Conservation (phyloP, 1,284 basidiomycete genomes). For the Erythrobasidium hasegawianum region DNA sequence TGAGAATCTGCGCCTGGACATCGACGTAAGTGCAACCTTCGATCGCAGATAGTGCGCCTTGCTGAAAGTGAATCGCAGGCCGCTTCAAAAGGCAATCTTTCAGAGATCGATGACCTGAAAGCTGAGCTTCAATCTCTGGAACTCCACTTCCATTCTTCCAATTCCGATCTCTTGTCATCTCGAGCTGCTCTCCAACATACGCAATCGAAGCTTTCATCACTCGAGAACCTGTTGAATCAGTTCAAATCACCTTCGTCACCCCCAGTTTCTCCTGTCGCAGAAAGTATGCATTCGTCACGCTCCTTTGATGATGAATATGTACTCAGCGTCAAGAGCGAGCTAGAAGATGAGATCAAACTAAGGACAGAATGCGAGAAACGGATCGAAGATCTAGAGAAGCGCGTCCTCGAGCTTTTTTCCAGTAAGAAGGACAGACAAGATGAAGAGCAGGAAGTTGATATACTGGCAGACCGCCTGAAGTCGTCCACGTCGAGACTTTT, state of each 20-base stretch:
- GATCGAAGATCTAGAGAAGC: background rate
- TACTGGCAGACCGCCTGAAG: background rate
- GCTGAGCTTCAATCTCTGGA: background rate
- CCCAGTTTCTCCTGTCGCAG: too few species aligned
- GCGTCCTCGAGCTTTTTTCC: background rate
- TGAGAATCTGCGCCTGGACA: background rate
- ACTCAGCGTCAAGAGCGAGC: background rate
- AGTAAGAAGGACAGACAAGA: background rate
- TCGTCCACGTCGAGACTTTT: background rate
- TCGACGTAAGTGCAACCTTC: background rate
- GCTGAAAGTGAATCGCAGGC: background rate
- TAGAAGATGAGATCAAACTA: conserved; percentile 2
- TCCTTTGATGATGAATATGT: conserved; percentile 4
- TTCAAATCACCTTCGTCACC: background rate
- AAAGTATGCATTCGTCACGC: background rate
- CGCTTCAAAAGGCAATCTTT: background rate
- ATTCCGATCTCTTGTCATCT: background rate
- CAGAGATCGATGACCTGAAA: background rate
- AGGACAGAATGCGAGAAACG: background rate
- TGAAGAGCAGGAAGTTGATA: background rate
- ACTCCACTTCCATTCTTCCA: background rate
- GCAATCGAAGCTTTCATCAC: background rate
- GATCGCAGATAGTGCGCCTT: background rate
- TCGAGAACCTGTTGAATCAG: conserved; percentile 4
- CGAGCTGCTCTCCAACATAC: background rate